Base-by-base conservation (phyloP, 352 stramenopile genomes). In the Peronosclerospora sorghi region DNA sequence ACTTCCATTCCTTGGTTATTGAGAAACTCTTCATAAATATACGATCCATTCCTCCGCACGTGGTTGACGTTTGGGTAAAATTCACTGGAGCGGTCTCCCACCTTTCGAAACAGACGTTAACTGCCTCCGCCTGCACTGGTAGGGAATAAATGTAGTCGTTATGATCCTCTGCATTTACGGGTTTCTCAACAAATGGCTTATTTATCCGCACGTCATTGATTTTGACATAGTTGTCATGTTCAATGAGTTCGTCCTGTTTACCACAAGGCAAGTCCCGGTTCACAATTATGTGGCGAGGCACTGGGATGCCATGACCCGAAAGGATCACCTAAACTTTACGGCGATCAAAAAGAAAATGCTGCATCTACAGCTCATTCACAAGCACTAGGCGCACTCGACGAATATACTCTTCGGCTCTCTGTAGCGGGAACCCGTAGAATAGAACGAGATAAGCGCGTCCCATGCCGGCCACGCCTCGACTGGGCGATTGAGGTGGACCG, bases 131-230 rank as follows among this genome's bases (percentile, higher is more conserved):
- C 97, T 8, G 95, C 95, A 43, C 76, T 97, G 15, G 86, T 96
- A 0, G 96, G 96, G 56, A 99, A 64, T 99, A 99, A 56, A 99
- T 98, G 60, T 97, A 95, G 51, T 99, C 95, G 56, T 99, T 99
- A 67, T 99, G 97, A 74, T 99, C 95, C 50, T 99, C 97, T 0
- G 95, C 95, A 62, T 99, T 79, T 1, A 97, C 94, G 0, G 97
- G 97, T 68, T 99, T 99, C 66, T 99, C 97, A 0, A 99, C 96
- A 52, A 99, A 99, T 1, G 96, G 97, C 64, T 99, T 99, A 62
- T 98, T 87, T 45, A 99, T 96, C 35, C 74, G 78, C 24, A 97
- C 80, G 21, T 93, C 95, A 58, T 98, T 98, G 32, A 98, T 67
- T 19, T 78, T 62, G 8, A 92, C 77, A 51, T 89, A 89, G 40